A percentile compares a stretch with the other conserved stretches of the same genome.
Evolutionary conservation across 1,284 basidiomycete species (phyloP).

Genomic region (Filobasidium uniguttulatum): DNA sequence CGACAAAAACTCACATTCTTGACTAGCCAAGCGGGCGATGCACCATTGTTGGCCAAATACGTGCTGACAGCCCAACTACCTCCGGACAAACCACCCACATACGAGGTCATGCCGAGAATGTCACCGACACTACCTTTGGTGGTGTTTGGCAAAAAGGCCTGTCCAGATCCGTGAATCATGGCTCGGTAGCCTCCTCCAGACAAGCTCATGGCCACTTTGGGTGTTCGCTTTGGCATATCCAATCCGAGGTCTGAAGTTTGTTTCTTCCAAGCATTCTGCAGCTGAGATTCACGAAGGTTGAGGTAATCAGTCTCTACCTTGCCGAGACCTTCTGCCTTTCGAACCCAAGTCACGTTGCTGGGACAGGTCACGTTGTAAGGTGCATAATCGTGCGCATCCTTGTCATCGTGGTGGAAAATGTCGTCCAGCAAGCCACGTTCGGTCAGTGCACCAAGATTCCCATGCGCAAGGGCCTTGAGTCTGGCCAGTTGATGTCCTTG

Average conservation of each 20-base stretch:
- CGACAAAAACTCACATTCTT: conserved; percentile 27
- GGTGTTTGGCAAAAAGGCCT: conserved; percentile 12
- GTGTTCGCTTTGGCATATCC: conserved; percentile 27
- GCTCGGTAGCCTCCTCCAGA: conserved; percentile 41
- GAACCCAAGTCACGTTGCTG: conserved; percentile 25
- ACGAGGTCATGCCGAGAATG: conserved; percentile 18
- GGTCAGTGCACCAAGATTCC: too few species aligned
- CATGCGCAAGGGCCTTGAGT: too few species aligned
- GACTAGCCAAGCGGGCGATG: conserved; percentile 27
- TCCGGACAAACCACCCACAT: conserved; percentile 34
- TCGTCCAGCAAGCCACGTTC: too few species aligned
- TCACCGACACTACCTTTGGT: conserved; percentile 11
- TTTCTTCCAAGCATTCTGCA: conserved; percentile 21
- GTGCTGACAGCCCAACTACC: conserved; percentile 34
- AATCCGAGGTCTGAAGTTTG: conserved; percentile 21
- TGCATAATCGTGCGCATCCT: conserved; percentile 20
- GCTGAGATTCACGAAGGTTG: conserved; percentile 17
- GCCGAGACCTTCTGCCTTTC: conserved; percentile 21
- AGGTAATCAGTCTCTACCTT: conserved; percentile 25
- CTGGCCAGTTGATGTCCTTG: too few species aligned
- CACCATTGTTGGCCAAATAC: conserved; percentile 30
- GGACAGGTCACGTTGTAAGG: conserved; percentile 34
- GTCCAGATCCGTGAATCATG: conserved; percentile 30
- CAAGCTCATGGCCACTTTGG: conserved; percentile 36
- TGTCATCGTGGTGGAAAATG: conserved; percentile 10